Conservation (phyloP, 2,329 filamentous ascomycete species). For the Penicillium sp. region DNA sequence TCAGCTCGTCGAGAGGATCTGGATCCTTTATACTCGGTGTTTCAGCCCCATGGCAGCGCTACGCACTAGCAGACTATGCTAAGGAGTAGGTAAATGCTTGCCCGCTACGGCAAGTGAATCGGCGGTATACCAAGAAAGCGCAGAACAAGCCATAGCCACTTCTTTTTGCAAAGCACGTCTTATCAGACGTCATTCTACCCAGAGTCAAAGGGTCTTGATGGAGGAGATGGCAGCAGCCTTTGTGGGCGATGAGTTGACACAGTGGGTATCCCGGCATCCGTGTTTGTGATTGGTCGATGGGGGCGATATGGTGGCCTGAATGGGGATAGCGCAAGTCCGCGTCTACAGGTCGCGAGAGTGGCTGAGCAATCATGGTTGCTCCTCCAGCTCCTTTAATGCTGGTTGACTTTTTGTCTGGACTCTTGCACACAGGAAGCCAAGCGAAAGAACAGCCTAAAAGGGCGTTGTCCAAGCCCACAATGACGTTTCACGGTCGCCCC, state of each 20-base stretch:
- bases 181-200: not conserved
- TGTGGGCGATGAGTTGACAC: not conserved
- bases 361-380: not conserved
- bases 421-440: not conserved
- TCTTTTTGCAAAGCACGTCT: not conserved
- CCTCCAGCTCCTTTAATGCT: not conserved
- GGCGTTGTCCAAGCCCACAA: constrained; percentile 10
- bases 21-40: not conserved
- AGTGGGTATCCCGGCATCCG: not conserved
- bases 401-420: not conserved
- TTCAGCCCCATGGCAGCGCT: not conserved
- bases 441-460: not conserved
- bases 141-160: not conserved
- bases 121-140: not conserved
- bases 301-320: constrained; percentile 10
- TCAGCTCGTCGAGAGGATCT: not conserved
- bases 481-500: constrained; percentile 33
- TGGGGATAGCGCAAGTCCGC: constrained; percentile 7
- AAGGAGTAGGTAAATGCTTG: not conserved
- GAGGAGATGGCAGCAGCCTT: not conserved
- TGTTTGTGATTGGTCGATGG: not conserved
- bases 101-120: not conserved
- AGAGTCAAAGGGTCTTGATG: not conserved
- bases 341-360: not conserved
- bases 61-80: not conserved